Conservation (phyloP, 306 rosid genomes). For the Cicer pinnatifidum region DNA sequence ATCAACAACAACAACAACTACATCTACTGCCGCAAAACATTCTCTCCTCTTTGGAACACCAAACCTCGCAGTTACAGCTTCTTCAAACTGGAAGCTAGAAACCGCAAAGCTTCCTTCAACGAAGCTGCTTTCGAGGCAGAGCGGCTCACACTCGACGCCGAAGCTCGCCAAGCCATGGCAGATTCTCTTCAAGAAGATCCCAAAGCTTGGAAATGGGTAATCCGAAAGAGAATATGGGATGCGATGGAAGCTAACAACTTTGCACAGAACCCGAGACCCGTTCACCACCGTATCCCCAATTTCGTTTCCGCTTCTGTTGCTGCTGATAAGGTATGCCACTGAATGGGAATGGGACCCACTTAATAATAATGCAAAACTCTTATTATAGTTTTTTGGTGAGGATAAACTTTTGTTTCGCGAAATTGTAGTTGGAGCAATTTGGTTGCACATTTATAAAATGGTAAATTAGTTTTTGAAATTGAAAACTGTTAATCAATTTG, state of each 20-base stretch:
- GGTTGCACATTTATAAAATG: too few species aligned
- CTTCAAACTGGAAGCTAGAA: slow-evolving; percentile 44
- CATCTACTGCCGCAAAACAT: not conserved
- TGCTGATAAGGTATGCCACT: slow-evolving; percentile 60
- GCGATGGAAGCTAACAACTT: slow-evolving; percentile 68
- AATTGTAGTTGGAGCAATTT: too few species aligned
- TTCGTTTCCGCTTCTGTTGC: slow-evolving; percentile 79
- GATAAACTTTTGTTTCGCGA: not conserved
- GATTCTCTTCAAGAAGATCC: slow-evolving; percentile 57
- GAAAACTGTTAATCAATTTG: too few species aligned
- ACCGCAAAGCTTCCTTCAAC: slow-evolving; percentile 50
- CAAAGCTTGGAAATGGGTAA: slow-evolving; percentile 93
- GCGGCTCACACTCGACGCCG: slow-evolving; percentile 72
- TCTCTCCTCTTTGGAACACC: slow-evolving; percentile 33
- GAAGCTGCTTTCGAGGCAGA: slow-evolving; percentile 81
- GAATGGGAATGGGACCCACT: not conserved
- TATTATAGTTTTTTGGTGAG: not conserved
- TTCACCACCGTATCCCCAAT: slow-evolving; percentile 93
- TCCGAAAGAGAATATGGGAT: slow-evolving; percentile 88
- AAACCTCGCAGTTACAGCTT: slow-evolving; percentile 34
- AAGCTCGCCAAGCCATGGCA: slow-evolving; percentile 72
- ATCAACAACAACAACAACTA: not conserved
- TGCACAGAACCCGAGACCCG: slow-evolving; percentile 80
- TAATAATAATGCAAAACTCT: too few species aligned
- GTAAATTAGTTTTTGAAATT: too few species aligned